phyloP scores from a whole-genome alignment of 352 stramenopile species.

The Thalassiosira livingstoniorum region DNA sequence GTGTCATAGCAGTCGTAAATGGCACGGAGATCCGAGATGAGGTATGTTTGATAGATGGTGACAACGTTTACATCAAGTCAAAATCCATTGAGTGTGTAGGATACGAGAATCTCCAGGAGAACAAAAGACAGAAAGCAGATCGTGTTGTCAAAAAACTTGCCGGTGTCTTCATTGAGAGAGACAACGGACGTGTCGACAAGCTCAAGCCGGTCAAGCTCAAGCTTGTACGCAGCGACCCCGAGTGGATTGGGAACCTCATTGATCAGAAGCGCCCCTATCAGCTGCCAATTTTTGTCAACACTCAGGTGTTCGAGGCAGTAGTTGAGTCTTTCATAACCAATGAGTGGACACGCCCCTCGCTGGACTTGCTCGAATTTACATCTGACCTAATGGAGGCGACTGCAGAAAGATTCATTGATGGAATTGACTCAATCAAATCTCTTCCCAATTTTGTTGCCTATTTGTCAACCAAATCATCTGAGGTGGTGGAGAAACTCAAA shows the following conservation, averaged over 20 bases:
- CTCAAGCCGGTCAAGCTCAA: slow-evolving; percentile 56
- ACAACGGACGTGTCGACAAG: slow-evolving; percentile 55
- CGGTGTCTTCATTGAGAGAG: slow-evolving; percentile 61
- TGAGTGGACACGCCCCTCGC: slow-evolving; percentile 68
- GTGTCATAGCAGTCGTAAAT: slow-evolving; percentile 53
- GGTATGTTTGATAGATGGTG: slow-evolving; percentile 64
- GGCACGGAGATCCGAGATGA: slow-evolving; percentile 53
- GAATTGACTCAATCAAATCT: slow-evolving; percentile 36
- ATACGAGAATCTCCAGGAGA: slow-evolving; percentile 9
- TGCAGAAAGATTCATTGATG: slow-evolving; percentile 50
- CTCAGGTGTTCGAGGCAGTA: slow-evolving; percentile 72
- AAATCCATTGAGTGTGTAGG: not conserved
- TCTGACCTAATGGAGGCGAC: slow-evolving; percentile 46
- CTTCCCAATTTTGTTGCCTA: slow-evolving; percentile 46
- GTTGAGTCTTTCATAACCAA: slow-evolving; percentile 70
- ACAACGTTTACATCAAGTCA: slow-evolving; percentile 48
- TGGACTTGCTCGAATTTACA: slow-evolving; percentile 61
- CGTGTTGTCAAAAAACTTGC: slow-evolving; percentile 32
- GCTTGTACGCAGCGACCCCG: slow-evolving; percentile 59
- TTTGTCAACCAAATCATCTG: slow-evolving; percentile 46
- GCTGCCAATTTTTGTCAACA: slow-evolving; percentile 78
- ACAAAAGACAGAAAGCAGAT: slow-evolving; percentile 61
- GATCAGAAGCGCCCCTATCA: slow-evolving; percentile 67
- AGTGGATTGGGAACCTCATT: slow-evolving; percentile 73
- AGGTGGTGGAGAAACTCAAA: slow-evolving; percentile 54